Evolutionary conservation across 2,329 filamentous ascomycete species (phyloP), one percentile per base, ranked within the genome.

Genomic region (Sordariomycetes sp.): DNA sequence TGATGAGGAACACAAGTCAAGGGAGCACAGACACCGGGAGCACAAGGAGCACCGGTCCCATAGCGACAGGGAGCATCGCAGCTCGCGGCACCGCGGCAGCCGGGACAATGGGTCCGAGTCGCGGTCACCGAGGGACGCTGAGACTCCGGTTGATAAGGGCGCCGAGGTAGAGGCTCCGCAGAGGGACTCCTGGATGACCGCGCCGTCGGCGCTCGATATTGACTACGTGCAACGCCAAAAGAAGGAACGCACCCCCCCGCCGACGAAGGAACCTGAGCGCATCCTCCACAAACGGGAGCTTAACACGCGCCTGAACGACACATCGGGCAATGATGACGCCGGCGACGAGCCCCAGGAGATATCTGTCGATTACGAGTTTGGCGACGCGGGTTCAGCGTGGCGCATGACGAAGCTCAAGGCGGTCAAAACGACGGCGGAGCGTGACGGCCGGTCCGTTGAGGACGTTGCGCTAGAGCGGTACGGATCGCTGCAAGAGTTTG

Each of bases 171-270:
- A 24, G 4, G n/a, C 7, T 1, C 64, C 85, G 35, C 79, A 84
- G 62, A 82, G 95, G 61, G 94, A 97, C 69, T 82, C 87, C 0
- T 99, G 95, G 91, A 99, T 99, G 94, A 86, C 90, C 59, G 86
- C 86, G 0, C 90, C 92, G 0, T 89, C 88, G 0, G 83, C 86
- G 0, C 72, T 95, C 39, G 86, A 91, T 56, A 76, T 97, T 58
- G 91, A 97, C 66, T 96, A 95, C 67, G 78, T 90, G 55, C 80
- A 88, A 65, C 77, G 81, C 60, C 77, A 81, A 60, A 70, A 71
- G 1, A 77, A 79, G 60, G 45, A 50, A 12, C 8, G 17, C 5
- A 82, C 82, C 60, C 68, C 73, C 7, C 83, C 84, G 62, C 74
- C 72, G 58, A 79, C 72, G 62, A 73, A 81, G 17, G 83, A 84